A percentile compares a stretch with the other conserved stretches of the same genome.
These are phyloP conservation scores for Dryadomyces quercus-mongolicae DNA, from an alignment of 2,329 filamentous ascomycete genomes.

Conservation along the genomic window DNA sequence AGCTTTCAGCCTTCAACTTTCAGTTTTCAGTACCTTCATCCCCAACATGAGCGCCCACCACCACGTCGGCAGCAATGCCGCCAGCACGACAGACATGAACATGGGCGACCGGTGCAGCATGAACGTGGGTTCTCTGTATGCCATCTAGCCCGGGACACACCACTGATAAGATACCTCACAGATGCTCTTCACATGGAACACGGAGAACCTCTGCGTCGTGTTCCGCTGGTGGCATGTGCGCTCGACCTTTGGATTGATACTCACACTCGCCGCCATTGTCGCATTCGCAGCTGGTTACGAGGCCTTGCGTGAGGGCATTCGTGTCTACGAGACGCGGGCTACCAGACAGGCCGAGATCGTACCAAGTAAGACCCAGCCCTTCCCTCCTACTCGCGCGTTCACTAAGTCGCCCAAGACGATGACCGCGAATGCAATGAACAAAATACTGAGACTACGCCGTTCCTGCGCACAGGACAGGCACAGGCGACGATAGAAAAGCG, in stretches of 20 bases:
- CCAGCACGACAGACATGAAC: slow-evolving; percentile 36
- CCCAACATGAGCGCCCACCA: slow-evolving; percentile 29
- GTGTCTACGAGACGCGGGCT: slow-evolving; percentile 59
- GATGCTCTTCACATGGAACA: slow-evolving; percentile 99
- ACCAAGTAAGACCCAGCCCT: slow-evolving; percentile 36
- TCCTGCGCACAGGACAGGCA: slow-evolving; percentile 62
- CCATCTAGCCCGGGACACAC: not conserved
- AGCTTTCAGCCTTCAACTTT: too few species aligned
- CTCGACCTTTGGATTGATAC: slow-evolving; percentile 58
- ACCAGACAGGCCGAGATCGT: slow-evolving; percentile 33
- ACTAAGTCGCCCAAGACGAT: slow-evolving; percentile 4
- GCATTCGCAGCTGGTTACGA: slow-evolving; percentile 88
- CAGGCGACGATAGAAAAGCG: slow-evolving; percentile 49
- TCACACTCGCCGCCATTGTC: slow-evolving; percentile 74
- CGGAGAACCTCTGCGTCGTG: slow-evolving; percentile 87
- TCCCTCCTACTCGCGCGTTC: not conserved
- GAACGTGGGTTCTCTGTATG: slow-evolving; percentile 54
- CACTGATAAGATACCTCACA: slow-evolving; percentile 21
- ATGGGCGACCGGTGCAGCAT: slow-evolving; percentile 69
- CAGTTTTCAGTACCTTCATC: not conserved
- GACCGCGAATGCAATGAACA: slow-evolving; percentile 18
- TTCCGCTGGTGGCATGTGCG: slow-evolving; percentile 85
- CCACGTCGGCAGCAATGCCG: slow-evolving; percentile 31
- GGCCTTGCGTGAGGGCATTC: slow-evolving; percentile 63
- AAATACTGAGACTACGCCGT: slow-evolving; percentile 51